Evolutionary conservation across 78 protist species (phyloP), one percentile per base, ranked within the genome.

Genomic region (Dictyostelium capitatum): DNA sequence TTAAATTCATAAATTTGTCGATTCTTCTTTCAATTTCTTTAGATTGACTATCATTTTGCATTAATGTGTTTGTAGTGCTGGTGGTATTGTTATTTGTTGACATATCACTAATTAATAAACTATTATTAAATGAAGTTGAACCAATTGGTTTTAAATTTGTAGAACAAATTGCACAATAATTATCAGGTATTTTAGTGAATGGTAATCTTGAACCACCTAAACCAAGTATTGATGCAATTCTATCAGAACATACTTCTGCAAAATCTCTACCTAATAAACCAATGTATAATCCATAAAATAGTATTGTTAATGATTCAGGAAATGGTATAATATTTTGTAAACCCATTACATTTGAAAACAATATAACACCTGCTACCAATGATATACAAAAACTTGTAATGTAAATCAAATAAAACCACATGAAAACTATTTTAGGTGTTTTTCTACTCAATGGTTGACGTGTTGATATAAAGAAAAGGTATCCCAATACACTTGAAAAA

Each of bases 91-190:
- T 65, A 30, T 30, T 65, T 25, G 23, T 30, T 30, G 62, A 9
- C 46, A 75, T 75, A 78, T 28, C 46, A 23, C 72, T 32, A 20
- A 78, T 54, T 53, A 72, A 43, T 46, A 32, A 30, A 54, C 69
- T 78, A 30, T 48, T 53, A 78, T 78, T 50, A 5, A 30, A 32
- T 2, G 51, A 9, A 87, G 19, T 30, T 19, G 54, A 32, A 0
- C 41, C 50, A 46, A 32, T 56, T 37, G 57, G 46, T 25, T 87
- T 80, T 64, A 87, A 50, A 65, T 75, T 77, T 0, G 67, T 80
- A 32, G 92, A 17, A 64, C 92, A 87, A 50, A 87, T 77, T 15
- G 92, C 82, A 87, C 92, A 87, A 77, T 87, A 87, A 15, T 64
- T 87, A 64, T 65, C 79, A 1, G 92, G 79, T 64, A 77, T 17